These are phyloP conservation scores for Aspergillus ostianus DNA, from an alignment of 495 filamentous ascomycete species.

Conservation along the genomic window DNA sequence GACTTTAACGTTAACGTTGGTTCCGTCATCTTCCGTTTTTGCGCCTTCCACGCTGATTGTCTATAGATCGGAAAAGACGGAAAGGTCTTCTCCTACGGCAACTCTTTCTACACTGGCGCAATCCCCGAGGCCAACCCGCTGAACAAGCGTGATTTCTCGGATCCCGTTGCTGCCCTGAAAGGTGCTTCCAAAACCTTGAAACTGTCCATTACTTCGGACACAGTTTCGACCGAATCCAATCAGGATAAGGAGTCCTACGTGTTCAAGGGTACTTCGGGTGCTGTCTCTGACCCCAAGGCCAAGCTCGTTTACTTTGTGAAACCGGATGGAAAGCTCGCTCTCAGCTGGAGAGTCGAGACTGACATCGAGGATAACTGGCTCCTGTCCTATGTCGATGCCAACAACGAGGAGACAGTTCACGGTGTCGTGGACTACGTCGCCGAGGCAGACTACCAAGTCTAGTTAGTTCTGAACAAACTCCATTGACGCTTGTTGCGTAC, in stretches of 20 bases:
- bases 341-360: slow-evolving; percentile 15
- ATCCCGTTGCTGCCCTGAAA: slow-evolving; percentile 8
- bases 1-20: slow-evolving; percentile 57
- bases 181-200: neutral
- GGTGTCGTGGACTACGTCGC: slow-evolving; percentile 15
- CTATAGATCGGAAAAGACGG: slow-evolving; percentile 15
- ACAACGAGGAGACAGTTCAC: slow-evolving; percentile 1
- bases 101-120: slow-evolving; percentile 12
- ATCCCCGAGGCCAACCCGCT: slow-evolving; percentile 3
- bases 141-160: neutral
- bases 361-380: slow-evolving; percentile 14
- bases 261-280: slow-evolving; percentile 9
- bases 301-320: slow-evolving; percentile 10
- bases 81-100: slow-evolving; percentile 15
- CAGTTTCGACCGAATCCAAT: neutral
- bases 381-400: slow-evolving; percentile 15
- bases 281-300: slow-evolving; percentile 13
- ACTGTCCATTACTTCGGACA: slow-evolving; percentile 2
- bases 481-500: neutral
- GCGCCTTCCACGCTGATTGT: neutral
- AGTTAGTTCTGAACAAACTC: slow-evolving; percentile 3
- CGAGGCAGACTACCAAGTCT: slow-evolving; percentile 14
- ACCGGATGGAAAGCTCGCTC: slow-evolving; percentile 2
- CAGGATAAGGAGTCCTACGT: slow-evolving; percentile 1
- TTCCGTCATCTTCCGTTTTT: neutral